Evolutionary conservation across 1,284 basidiomycete genomes (phyloP).

Genomic region (Schizopora paradoxa): DNA sequence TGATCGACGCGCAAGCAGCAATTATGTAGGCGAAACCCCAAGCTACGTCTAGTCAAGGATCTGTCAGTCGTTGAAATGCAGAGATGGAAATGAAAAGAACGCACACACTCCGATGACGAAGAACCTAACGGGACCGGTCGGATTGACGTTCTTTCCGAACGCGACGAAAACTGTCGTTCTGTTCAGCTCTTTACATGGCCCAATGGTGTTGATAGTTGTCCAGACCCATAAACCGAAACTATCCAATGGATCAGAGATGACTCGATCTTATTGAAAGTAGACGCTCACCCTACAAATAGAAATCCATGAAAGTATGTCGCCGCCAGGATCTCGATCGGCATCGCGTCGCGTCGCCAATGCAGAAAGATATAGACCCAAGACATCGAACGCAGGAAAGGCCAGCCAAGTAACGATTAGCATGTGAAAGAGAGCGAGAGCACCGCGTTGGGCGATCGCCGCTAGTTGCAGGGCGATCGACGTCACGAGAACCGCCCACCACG

Average conservation of each 20-base stretch:
- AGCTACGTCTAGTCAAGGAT: slow-evolving; percentile 8
- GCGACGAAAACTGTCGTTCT: slow-evolving; percentile 9
- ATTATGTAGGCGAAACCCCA: slow-evolving; percentile 13
- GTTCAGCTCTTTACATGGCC: slow-evolving; percentile 12
- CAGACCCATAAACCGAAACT: slow-evolving; percentile 18
- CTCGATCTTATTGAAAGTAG: background rate
- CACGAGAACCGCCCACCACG: slow-evolving; percentile 17
- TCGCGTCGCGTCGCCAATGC: slow-evolving; percentile 12
- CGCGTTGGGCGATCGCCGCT: slow-evolving; percentile 15
- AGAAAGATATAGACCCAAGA: slow-evolving; percentile 16
- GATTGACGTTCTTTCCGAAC: slow-evolving; percentile 13
- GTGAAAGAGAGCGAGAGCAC: slow-evolving; percentile 12
- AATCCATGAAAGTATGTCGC: slow-evolving; percentile 17
- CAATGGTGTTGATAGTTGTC: slow-evolving; percentile 11
- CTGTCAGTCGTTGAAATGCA: too few species aligned
- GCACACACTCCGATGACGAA: slow-evolving; percentile 13
- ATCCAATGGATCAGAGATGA: background rate
- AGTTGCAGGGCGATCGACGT: slow-evolving; percentile 17
- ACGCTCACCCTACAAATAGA: slow-evolving; percentile 14
- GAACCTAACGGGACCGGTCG: slow-evolving; percentile 11
- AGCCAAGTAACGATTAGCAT: slow-evolving; percentile 13
- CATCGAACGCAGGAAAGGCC: slow-evolving; percentile 16
- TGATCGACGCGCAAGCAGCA: slow-evolving; percentile 6
- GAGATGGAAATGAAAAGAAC: background rate
- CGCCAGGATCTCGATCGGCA: slow-evolving; percentile 14